These are phyloP conservation scores for Viola odorata DNA, from an alignment of 345 rosid genomes.

Conservation along the genomic window DNA sequence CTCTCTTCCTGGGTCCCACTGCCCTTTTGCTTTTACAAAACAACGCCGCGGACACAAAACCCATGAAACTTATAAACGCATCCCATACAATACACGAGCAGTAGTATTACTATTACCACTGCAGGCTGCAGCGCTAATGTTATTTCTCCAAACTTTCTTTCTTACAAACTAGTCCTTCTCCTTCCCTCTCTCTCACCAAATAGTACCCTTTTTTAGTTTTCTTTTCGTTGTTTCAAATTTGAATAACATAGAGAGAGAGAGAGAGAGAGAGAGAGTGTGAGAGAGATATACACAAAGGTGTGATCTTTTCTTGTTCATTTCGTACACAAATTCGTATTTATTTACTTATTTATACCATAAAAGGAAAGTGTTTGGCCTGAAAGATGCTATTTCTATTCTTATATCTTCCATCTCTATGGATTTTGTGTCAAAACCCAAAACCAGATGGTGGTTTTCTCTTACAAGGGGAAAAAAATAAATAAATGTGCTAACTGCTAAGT, in stretches of 20 bases:
- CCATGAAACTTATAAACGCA: neutral
- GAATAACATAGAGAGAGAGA: no score
- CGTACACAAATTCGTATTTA: no score
- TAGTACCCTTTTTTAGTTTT: neutral
- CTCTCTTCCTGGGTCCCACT: constrained; percentile 28
- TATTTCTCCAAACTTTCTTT: neutral
- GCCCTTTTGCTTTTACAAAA: constrained; percentile 17
- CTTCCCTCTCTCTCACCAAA: constrained; percentile 3
- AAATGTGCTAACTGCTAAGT: no score
- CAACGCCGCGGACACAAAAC: constrained; percentile 36
- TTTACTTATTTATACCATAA: no score
- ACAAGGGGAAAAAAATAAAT: no score
- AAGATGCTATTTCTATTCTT: neutral
- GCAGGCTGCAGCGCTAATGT: neutral
- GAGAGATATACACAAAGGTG: no score
- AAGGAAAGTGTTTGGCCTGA: neutral
- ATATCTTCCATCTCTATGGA: neutral
- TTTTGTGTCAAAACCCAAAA: constrained; percentile 2
- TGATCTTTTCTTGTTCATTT: no score
- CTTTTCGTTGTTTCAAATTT: neutral
- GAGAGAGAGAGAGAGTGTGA: no score
- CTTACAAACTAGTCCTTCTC: neutral
- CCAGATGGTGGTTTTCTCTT: constrained; percentile 6
- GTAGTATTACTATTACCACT: neutral
- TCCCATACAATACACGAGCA: no score